Evolutionary conservation across 352 stramenopile species (phyloP), one percentile per base, ranked within the genome.

Genomic region (Aphanomyces invadans): DNA sequence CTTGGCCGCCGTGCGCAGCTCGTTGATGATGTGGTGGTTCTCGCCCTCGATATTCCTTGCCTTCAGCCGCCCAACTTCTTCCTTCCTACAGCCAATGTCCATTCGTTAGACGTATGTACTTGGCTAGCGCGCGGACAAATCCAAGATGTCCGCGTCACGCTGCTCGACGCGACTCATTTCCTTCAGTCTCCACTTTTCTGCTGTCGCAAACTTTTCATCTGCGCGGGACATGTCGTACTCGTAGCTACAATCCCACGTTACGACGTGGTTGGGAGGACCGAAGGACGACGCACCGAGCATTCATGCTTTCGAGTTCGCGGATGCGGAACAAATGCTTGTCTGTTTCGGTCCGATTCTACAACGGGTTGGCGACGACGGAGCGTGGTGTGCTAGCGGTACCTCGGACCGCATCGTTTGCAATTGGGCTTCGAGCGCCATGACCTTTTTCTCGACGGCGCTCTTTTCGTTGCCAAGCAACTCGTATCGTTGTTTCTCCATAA

Each of bases 131-230:
- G 21, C 49, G 42, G 39, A 67, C 48, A 80, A 46, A 44, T 80
- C 75, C 46, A 83, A 67, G 3, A 83, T n/a, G 36, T 83, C 73
- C 2, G 45, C 45, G 59, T 83, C 77, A 23, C 77, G 77, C 55
- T 81, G 75, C 61, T 86, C 77, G 23, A 86, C 77, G 1, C 77
- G 74, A 9, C 73, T 69, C 17, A 73, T 71, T 75, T 84, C 76
- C 42, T 81, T 81, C 12, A 73, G 62, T 9, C 74, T 71, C 76
- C 76, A 84, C 11, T 73, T 61, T 62, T 84, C 76, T 0, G 76
- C 76, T 63, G 77, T 81, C 19, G 70, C 62, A 54, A 81, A 84
- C 23, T 70, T 70, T 57, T 84, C 76, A 63, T 84, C 72, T 7
- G 79, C 55, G 10, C 74, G 71, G 21, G 64, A 59, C 15, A 70